Evolutionary conservation across 2,329 filamentous ascomycete genomes (phyloP), one percentile per base, ranked within the genome.

Genomic region (Parafenestella ontariensis): DNA sequence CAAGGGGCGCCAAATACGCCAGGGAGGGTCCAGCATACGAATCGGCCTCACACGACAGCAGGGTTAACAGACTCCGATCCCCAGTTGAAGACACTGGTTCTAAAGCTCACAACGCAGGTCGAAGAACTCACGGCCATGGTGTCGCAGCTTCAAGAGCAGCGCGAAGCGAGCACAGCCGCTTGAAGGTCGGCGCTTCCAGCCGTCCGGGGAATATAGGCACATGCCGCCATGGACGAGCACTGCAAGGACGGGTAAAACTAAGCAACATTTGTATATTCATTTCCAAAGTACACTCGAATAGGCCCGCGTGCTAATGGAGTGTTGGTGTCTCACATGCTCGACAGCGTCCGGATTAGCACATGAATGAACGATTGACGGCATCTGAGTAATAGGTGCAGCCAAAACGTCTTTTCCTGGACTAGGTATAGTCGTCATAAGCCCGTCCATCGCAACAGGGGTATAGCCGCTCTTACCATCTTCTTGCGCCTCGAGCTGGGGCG

Each of bases 121-220:
- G 73, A 77, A 51, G 66, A 76, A 57, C 75, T 78, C 54, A 76
- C 70, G 50, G 66, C 64, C 31, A 67, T 76, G 59, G 69, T 78
- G 40, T 72, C 72, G 49, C 66, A 73, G 62, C 74, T 76, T 48
- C 73, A 73, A 60, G 64, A 71, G 54, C 65, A 71, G 50, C 65
- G 67, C 52, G 68, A 69, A 62, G 59, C 65, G 61, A 67, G 52
- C 58, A 55, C 48, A 64, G 69, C 63, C 67, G 65, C 69, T 65
- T 74, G 56, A 72, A 62, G 70, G 66, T 61, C 70, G 72, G 72
- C 70, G 72, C 72, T 75, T 75, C 58, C 62, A 65, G 64, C 56
- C 69, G 56, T 65, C 52, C 52, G 56, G 48, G 54, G 52, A 37
- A 51, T 40, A 54, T 49, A 59, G 40, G 58, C 53, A 56, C 20